A percentile compares a stretch with the other conserved stretches of the same genome.
Conservation (phyloP, 2,329 filamentous ascomycete genomes). For the Epichloe uncinata region DNA sequence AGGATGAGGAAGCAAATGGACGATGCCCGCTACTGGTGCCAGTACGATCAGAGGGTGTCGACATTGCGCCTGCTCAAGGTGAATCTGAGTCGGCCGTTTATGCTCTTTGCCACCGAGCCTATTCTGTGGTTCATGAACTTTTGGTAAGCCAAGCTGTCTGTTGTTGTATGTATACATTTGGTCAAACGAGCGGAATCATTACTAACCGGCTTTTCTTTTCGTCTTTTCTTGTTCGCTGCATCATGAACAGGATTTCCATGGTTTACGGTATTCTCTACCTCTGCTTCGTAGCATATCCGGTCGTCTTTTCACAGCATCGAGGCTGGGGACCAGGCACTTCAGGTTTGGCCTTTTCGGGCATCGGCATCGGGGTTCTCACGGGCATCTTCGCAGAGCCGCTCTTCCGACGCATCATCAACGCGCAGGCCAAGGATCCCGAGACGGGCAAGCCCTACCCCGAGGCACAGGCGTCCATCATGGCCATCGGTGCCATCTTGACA, state of each 20-base stretch:
- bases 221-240: too few relatives aligned
- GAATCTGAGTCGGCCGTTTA: slow-evolving; percentile 65
- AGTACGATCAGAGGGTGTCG: slow-evolving; percentile 59
- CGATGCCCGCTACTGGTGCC: slow-evolving; percentile 63
- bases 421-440: slow-evolving; percentile 57
- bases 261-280: slow-evolving; percentile 82
- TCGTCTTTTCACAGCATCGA: slow-evolving; percentile 61
- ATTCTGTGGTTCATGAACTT: slow-evolving; percentile 60
- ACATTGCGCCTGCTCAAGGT: slow-evolving; percentile 56
- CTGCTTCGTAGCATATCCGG: slow-evolving; percentile 82
- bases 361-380: slow-evolving; percentile 49
- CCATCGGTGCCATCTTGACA: slow-evolving; percentile 59
- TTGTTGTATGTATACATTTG: neutral
- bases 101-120: slow-evolving; percentile 67
- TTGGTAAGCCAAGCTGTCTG: slow-evolving; percentile 33
- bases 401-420: slow-evolving; percentile 64
- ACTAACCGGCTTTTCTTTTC: too few relatives aligned
- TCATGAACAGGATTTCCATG: slow-evolving; percentile 50
- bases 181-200: neutral
- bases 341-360: slow-evolving; percentile 66
- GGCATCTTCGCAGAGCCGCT: slow-evolving; percentile 55
- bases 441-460: slow-evolving; percentile 67
- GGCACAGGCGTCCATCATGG: slow-evolving; percentile 68
- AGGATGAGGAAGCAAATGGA: slow-evolving; percentile 52
- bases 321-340: slow-evolving; percentile 64